Percentiles rank a stretch among this genome's conserved stretches.
Evolutionary conservation across 192 early-diverging fungal genomes (phyloP).

Genomic region (Podila clonocystis): DNA sequence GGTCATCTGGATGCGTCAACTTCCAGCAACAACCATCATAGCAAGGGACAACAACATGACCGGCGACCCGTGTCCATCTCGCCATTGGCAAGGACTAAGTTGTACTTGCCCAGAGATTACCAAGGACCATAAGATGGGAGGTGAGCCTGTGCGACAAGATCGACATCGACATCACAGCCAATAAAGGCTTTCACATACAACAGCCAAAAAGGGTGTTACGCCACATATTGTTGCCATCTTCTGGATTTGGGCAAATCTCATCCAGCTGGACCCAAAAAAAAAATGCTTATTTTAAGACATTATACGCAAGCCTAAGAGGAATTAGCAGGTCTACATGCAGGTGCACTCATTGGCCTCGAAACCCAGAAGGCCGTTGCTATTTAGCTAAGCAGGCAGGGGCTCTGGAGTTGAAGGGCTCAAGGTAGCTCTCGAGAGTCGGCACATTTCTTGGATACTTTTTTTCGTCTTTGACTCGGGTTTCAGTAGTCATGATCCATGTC

Average conservation of each 20-base stretch:
- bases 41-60: not conserved
- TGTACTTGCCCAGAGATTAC: not conserved
- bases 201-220: too few species aligned
- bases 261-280: not conserved
- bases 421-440: not conserved
- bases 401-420: not conserved
- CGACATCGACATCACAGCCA: too few species aligned
- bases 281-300: not conserved
- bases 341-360: too few species aligned
- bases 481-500: too few species aligned
- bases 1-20: constrained; percentile 4
- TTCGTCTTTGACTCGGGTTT: too few species aligned
- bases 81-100: not conserved
- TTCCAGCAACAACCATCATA: not conserved
- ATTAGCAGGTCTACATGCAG: not conserved
- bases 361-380: too few species aligned
- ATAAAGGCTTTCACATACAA: too few species aligned
- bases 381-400: too few species aligned
- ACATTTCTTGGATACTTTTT: too few species aligned
- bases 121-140: not conserved
- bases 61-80: not conserved
- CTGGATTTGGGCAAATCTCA: not conserved
- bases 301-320: not conserved
- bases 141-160: too few species aligned
- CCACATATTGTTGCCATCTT: too few species aligned